Evolutionary conservation across 345 rosid genomes (phyloP).

Genomic region (Aquilaria sinensis): DNA sequence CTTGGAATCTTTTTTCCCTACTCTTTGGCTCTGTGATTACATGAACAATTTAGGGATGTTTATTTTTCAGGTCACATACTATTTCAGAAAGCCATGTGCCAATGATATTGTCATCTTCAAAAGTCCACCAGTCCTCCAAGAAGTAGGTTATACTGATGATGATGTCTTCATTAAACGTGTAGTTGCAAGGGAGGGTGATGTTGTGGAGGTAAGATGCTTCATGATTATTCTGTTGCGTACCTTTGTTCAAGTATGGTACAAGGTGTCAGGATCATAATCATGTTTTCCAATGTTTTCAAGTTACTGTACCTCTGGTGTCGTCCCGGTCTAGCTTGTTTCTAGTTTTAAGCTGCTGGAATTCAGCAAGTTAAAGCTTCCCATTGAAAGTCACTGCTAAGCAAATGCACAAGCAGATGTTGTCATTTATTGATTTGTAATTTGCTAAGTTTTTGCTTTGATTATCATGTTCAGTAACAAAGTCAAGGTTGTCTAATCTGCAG

Average conservation of each 20-base stretch:
- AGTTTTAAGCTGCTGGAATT: not conserved
- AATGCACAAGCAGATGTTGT: not conserved
- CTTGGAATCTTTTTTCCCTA: not conserved
- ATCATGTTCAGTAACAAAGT: not conserved
- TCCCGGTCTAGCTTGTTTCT: not conserved
- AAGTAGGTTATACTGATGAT: slow-evolving; percentile 85
- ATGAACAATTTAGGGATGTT: slow-evolving; percentile 2
- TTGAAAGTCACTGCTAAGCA: too few relatives aligned
- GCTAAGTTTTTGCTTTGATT: not conserved
- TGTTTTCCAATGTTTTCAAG: not conserved
- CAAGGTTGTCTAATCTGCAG: slow-evolving; percentile 27
- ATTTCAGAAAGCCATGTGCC: slow-evolving; percentile 91
- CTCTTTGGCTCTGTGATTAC: not conserved
- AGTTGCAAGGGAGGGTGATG: slow-evolving; percentile 89
- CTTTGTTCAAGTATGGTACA: not conserved
- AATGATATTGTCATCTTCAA: slow-evolving; percentile 90
- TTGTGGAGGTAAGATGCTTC: slow-evolving; percentile 64
- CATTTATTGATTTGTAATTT: not conserved
- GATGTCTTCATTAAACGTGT: slow-evolving; percentile 94
- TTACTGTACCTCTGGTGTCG: not conserved
- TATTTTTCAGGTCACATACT: slow-evolving; percentile 63
- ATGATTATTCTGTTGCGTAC: not conserved
- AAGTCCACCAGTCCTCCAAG: slow-evolving; percentile 93
- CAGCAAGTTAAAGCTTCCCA: too few relatives aligned
- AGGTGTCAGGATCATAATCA: not conserved